phyloP scores from a whole-genome alignment of 148 eudicot genomes.

The Fagopyrum homotropicum region DNA sequence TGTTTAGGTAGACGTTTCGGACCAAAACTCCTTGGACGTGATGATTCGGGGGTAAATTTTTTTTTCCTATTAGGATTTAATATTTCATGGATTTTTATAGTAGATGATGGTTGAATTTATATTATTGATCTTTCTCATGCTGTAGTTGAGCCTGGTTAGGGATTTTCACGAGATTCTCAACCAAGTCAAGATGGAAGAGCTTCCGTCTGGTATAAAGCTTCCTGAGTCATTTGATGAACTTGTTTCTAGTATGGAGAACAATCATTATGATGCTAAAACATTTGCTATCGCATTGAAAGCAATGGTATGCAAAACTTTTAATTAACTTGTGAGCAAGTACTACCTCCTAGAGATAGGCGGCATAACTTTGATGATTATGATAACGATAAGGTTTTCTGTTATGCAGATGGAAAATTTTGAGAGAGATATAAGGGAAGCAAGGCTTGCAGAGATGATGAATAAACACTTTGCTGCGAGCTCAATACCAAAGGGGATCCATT shows the following conservation, averaged over 20 bases:
- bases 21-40: conserved; percentile 75
- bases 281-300: conserved; percentile 83
- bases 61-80: conserved; percentile 1
- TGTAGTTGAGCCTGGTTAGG: conserved; percentile 66
- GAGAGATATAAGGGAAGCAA: conserved; percentile 47
- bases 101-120: background rate
- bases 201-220: conserved; percentile 61
- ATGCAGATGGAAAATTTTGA: conserved; percentile 64
- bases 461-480: conserved; percentile 97
- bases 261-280: conserved; percentile 67
- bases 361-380: too few relatives aligned
- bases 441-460: conserved; percentile 86
- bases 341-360: too few relatives aligned
- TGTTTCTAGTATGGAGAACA: conserved; percentile 77
- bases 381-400: background rate
- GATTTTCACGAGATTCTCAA: conserved; percentile 76
- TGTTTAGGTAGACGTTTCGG: conserved; percentile 89
- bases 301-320: conserved; percentile 50
- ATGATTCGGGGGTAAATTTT: conserved; percentile 76
- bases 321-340: too few relatives aligned
- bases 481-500: conserved; percentile 89
- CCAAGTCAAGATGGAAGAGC: conserved; percentile 68
- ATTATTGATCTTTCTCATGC: conserved; percentile 16
- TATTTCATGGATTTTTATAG: background rate
- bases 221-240: conserved; percentile 70